phyloP scores from a whole-genome alignment of 2,329 filamentous ascomycete species.

The Sporothrix variecibatus region DNA sequence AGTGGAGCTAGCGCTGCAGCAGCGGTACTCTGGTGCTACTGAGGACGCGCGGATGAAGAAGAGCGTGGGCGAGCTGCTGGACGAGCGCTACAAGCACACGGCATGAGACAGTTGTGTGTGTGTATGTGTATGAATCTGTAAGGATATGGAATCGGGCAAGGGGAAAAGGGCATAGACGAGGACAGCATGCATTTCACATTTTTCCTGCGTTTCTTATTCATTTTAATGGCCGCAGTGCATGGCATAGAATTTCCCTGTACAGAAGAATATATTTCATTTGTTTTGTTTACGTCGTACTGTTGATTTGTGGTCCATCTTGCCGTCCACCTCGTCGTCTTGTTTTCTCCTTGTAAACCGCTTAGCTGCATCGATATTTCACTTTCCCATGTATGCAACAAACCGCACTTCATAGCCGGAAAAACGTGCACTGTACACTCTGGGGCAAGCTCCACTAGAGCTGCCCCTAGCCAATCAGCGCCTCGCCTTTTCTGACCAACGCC shows the following conservation, averaged over 20 bases:
- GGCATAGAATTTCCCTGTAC: constrained; percentile 19
- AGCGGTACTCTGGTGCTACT: constrained; percentile 52
- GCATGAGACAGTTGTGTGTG: constrained; percentile 4
- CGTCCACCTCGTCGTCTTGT: not conserved
- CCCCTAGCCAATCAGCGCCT: constrained; percentile 26
- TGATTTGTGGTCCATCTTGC: not conserved
- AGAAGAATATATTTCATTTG: constrained; percentile 20
- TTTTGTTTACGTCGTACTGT: not conserved
- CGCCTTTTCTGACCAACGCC: constrained; percentile 31
- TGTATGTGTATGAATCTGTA: constrained; percentile 15
- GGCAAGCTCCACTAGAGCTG: constrained; percentile 22
- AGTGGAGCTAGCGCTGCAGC: constrained; percentile 52
- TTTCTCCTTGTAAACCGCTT: not conserved
- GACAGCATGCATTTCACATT: constrained; percentile 17
- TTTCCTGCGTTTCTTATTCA: not conserved
- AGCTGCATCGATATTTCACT: not conserved
- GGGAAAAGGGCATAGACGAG: constrained; percentile 3
- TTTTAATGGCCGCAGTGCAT: constrained; percentile 9
- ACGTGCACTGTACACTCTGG: not conserved
- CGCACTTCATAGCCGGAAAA: constrained; percentile 3
- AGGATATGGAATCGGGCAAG: not conserved
- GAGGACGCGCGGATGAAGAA: constrained; percentile 44
- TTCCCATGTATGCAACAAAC: constrained; percentile 36
- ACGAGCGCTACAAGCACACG: constrained; percentile 53
- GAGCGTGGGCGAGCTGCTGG: constrained; percentile 55